Conservation (phyloP, 2,329 filamentous ascomycete species). For the Xylaria sp. region DNA sequence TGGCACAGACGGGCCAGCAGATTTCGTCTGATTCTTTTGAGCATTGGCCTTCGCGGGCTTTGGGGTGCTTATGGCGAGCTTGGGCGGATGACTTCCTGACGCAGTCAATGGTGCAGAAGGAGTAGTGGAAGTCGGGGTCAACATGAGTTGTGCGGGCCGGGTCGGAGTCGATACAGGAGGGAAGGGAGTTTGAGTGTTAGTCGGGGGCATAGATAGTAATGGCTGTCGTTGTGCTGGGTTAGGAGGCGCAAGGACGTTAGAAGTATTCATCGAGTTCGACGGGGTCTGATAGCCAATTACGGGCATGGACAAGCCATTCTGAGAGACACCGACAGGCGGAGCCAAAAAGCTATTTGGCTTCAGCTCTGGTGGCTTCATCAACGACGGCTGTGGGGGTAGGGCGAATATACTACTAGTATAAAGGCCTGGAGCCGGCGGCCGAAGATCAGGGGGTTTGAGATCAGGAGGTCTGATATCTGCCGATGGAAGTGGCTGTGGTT, state of each 20-base stretch:
- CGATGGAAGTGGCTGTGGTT: constrained; percentile 14
- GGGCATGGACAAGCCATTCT: constrained; percentile 32
- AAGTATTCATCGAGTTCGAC: constrained; percentile 24
- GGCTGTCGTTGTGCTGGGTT: constrained; percentile 37
- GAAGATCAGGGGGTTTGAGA: constrained; percentile 27
- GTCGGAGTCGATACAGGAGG: constrained; percentile 12
- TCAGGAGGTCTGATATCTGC: constrained; percentile 24
- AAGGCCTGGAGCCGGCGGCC: constrained; percentile 19
- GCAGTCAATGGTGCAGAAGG: constrained; percentile 10
- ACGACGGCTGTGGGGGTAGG: constrained; percentile 25
- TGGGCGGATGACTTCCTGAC: constrained; percentile 14
- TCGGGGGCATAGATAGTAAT: constrained; percentile 34
- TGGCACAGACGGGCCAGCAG: constrained; percentile 8
- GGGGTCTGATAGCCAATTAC: constrained; percentile 34
- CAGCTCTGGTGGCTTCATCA: constrained; percentile 30
- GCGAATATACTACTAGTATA: constrained; percentile 34
- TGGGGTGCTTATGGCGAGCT: constrained; percentile 19
- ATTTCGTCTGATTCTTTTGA: constrained; percentile 25
- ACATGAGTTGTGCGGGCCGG: constrained; percentile 10
- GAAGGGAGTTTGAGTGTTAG: constrained; percentile 21
- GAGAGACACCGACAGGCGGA: constrained; percentile 29
- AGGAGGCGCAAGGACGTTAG: constrained; percentile 42
- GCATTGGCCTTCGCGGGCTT: constrained; percentile 24
- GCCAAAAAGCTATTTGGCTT: constrained; percentile 32
- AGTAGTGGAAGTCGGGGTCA: constrained; percentile 15